Base-by-base conservation (phyloP, 2,329 filamentous ascomycete genomes). In the Calycina marina region DNA sequence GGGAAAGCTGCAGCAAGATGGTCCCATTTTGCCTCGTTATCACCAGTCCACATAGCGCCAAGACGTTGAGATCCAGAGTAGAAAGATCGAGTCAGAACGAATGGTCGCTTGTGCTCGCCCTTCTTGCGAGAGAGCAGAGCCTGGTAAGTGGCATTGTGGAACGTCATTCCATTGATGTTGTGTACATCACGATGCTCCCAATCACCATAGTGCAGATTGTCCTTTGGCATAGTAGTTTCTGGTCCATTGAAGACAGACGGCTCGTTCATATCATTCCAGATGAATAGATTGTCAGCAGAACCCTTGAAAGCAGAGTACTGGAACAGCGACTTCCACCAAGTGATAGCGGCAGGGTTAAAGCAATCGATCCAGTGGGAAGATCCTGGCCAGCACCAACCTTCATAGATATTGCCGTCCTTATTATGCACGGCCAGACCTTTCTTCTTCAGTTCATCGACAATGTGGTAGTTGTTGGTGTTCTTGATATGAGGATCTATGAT, bases 241-340 rank as follows among this genome's bases (percentile, higher is more conserved):
- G 90, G 90, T 0, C 90, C 90, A 54, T 96, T 96, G 64, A 98
- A 98, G 2, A 98, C 90, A 0, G 90, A 96, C 0, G 90, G 90
- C 60, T 98, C 90, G 53, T 94, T 96, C 90, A 98, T 98, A 55
- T 98, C 90, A 55, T 98, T 98, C 90, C 90, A 98, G 48, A 98
- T 73, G 57, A 84, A 94, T 0, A 83, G 77, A 55, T 96, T 98
- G 42, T 77, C 66, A 46, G 77, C 68, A 1, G 84, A 84, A 29
- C 85, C 86, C 56, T 83, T 82, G 67, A 94, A 98, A 25, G 61
- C 69, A 52, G 83, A 75, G 44, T 92, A 96, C 48, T 80, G 77
- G 67, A 93, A 96, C 8, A 96, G 68, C 3, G 66, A 60, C 45
- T 74, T 79, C 88, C 90, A 98, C 90, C 90, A 98, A 40, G 80